A percentile compares a stretch with the other conserved stretches of the same genome.
These are phyloP conservation scores for Nosema muscidifuracis DNA, from an alignment of 371 early-diverging fungal species.

Conservation along the genomic window DNA sequence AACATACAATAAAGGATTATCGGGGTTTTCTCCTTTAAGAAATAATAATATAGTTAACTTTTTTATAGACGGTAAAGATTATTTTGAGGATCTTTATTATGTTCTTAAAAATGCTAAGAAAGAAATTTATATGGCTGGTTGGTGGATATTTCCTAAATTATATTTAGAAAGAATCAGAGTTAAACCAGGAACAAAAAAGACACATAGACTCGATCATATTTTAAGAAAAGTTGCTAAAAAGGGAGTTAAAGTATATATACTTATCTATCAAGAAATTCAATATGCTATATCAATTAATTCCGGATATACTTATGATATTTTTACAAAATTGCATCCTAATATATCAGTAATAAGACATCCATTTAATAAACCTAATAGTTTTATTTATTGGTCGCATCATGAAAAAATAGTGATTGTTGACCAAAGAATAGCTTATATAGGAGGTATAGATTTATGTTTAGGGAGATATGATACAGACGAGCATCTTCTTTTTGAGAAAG, in stretches of 20 bases:
- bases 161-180: constrained; percentile 69
- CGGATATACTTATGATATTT: constrained; percentile 70
- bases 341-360: constrained; percentile 66
- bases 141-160: constrained; percentile 68
- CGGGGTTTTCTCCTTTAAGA: constrained; percentile 3
- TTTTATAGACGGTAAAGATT: constrained; percentile 74
- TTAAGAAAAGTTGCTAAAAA: constrained; percentile 73
- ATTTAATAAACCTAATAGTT: constrained; percentile 67
- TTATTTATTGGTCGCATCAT: constrained; percentile 65
- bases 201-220: constrained; percentile 72
- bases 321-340: constrained; percentile 71
- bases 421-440: constrained; percentile 72
- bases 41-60: constrained; percentile 64
- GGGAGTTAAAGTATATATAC: constrained; percentile 76
- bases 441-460: constrained; percentile 80
- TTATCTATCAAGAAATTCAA: constrained; percentile 78
- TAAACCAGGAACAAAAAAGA: constrained; percentile 66
- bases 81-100: constrained; percentile 71
- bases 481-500: constrained; percentile 71
- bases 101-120: constrained; percentile 70
- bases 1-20: background rate
- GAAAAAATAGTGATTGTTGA: constrained; percentile 80
- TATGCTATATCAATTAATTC: constrained; percentile 72
- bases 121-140: constrained; percentile 75
- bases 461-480: constrained; percentile 76